A percentile compares a stretch with the other conserved stretches of the same genome.
phyloP scores from a whole-genome alignment of 805 yeast genomes.

The Sugiyamaella marilandica region DNA sequence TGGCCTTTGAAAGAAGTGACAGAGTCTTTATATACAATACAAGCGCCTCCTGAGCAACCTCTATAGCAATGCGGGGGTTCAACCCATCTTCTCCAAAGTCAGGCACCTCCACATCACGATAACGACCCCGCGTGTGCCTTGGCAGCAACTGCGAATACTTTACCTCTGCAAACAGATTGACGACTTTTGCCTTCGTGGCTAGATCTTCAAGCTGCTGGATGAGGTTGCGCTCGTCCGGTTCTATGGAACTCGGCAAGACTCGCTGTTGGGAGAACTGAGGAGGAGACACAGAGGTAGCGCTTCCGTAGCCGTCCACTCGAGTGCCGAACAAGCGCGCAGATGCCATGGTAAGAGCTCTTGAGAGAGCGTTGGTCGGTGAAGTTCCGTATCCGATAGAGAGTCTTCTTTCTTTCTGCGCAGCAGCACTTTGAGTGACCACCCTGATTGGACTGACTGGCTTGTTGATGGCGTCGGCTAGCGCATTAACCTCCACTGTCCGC shows the following conservation, averaged over 20 bases:
- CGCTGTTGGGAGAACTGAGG: slow-evolving; percentile 22
- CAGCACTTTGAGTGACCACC: not conserved
- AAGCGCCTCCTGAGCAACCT: slow-evolving; percentile 78
- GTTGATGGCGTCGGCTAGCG: slow-evolving; percentile 83
- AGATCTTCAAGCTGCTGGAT: slow-evolving; percentile 54
- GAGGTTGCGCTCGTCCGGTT: slow-evolving; percentile 27
- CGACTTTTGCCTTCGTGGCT: slow-evolving; percentile 88
- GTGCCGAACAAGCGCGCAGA: slow-evolving; percentile 80
- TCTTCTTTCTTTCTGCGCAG: slow-evolving; percentile 22
- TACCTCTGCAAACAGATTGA: slow-evolving; percentile 83
- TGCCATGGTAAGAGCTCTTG: slow-evolving; percentile 82
- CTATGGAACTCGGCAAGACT: slow-evolving; percentile 19
- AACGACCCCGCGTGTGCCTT: slow-evolving; percentile 38
- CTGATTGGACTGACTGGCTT: not conserved
- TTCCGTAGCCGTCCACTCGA: slow-evolving; percentile 18
- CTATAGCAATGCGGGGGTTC: slow-evolving; percentile 23
- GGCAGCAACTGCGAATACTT: slow-evolving; percentile 84
- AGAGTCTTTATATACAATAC: slow-evolving; percentile 79
- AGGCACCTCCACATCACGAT: slow-evolving; percentile 12
- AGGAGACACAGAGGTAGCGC: slow-evolving; percentile 17
- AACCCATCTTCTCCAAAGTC: slow-evolving; percentile 1
- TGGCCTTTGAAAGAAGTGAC: slow-evolving; percentile 76
- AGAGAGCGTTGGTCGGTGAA: slow-evolving; percentile 78
- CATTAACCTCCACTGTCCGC: slow-evolving; percentile 90
- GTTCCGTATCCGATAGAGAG: slow-evolving; percentile 35